A percentile compares a stretch with the other conserved stretches of the same genome.
These are phyloP conservation scores for Bolboschoenus planiculmis DNA, from an alignment of 176 grass and related monocot genomes.

Conservation along the genomic window DNA sequence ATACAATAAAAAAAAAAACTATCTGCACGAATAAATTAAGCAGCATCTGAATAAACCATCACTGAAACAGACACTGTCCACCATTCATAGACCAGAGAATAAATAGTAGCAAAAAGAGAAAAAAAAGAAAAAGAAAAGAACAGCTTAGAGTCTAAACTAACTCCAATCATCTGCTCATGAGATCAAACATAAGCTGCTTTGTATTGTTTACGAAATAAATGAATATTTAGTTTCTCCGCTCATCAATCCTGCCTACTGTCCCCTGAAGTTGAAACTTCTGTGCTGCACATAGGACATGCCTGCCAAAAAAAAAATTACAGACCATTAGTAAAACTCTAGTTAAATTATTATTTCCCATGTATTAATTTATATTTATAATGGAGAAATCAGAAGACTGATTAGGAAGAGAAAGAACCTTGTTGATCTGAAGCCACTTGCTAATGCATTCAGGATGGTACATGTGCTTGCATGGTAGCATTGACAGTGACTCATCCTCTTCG, in stretches of 20 bases:
- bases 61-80: not conserved
- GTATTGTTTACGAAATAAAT: slow-evolving; percentile 19
- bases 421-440: slow-evolving; percentile 98
- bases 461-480: slow-evolving; percentile 85
- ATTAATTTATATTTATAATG: not conserved
- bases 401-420: slow-evolving; percentile 60
- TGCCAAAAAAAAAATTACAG: slow-evolving; percentile 31
- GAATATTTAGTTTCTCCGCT: not conserved
- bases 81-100: not conserved
- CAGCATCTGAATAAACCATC: slow-evolving; percentile 8
- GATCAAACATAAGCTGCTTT: slow-evolving; percentile 20
- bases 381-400: not conserved
- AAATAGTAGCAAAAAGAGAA: slow-evolving; percentile 12
- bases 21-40: slow-evolving; percentile 19
- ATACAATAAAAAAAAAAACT: not conserved
- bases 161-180: slow-evolving; percentile 18
- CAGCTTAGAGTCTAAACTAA: slow-evolving; percentile 7
- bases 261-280: slow-evolving; percentile 75
- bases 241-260: slow-evolving; percentile 40
- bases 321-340: not conserved
- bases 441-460: slow-evolving; percentile 89
- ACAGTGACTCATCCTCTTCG: slow-evolving; percentile 84
- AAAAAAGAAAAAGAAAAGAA: not conserved
- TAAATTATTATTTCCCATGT: not conserved
- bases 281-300: slow-evolving; percentile 80